Evolutionary conservation across 2,329 filamentous ascomycete genomes (phyloP).

Genomic region (Neofusicoccum laricinum): DNA sequence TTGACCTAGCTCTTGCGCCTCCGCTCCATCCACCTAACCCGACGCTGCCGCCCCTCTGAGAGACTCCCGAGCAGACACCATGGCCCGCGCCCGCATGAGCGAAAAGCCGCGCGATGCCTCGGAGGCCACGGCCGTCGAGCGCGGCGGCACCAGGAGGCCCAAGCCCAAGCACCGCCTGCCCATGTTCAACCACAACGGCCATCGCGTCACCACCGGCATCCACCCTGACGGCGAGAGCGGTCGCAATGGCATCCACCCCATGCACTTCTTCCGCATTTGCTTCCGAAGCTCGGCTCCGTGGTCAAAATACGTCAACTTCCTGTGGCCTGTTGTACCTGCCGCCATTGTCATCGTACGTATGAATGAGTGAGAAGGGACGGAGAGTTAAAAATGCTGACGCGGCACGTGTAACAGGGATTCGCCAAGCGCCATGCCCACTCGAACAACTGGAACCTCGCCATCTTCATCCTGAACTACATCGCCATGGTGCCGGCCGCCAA

Average conservation of each 20-base stretch:
- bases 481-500: constrained; percentile 77
- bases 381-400: constrained; percentile 19
- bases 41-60: neutral
- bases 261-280: constrained; percentile 62
- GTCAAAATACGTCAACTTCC: constrained; percentile 64
- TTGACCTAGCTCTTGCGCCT: neutral
- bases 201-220: constrained; percentile 42
- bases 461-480: constrained; percentile 70
- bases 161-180: neutral
- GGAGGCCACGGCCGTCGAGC: constrained; percentile 6
- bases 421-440: constrained; percentile 56
- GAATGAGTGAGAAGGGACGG: constrained; percentile 1
- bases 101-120: neutral
- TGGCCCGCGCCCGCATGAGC: constrained; percentile 2
- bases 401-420: constrained; percentile 41
- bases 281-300: constrained; percentile 62
- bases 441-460: constrained; percentile 35
- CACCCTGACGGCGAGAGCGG: constrained; percentile 64
- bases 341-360: constrained; percentile 60
- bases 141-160: constrained; percentile 12
- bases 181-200: constrained; percentile 44
- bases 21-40: neutral
- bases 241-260: constrained; percentile 61
- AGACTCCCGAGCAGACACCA: neutral
- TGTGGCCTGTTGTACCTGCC: constrained; percentile 73